Conservation (phyloP, 257 asterid species). For the Cynanchum wilfordii region DNA sequence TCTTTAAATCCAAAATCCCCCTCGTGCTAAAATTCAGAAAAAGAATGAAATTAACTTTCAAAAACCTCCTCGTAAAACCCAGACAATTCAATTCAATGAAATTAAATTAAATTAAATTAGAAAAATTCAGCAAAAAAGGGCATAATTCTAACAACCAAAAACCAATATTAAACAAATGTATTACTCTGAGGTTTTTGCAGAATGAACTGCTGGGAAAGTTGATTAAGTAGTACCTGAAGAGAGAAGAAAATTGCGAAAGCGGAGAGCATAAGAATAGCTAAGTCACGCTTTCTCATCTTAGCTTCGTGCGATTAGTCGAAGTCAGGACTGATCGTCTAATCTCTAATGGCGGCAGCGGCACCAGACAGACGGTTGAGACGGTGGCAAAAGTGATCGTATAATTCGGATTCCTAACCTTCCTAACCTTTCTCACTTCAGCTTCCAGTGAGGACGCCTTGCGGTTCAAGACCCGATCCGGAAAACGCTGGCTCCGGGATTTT, state of each 20-base stretch:
- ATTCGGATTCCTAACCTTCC: too few relatives aligned
- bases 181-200: constrained; percentile 17
- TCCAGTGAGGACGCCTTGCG: not conserved
- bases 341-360: not conserved
- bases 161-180: not conserved
- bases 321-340: not conserved
- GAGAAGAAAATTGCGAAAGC: constrained; percentile 98
- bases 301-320: not conserved
- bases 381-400: too few relatives aligned
- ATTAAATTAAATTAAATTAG: not conserved
- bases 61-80: not conserved
- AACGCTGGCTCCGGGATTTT: not conserved
- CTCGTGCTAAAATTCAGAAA: constrained; percentile 51
- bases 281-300: constrained; percentile 90
- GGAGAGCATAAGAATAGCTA: constrained; percentile 87
- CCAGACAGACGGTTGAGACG: not conserved
- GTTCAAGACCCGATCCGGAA: not conserved
- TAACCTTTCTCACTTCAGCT: not conserved
- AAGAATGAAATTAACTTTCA: not conserved
- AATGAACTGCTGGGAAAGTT: not conserved
- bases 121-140: not conserved
- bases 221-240: constrained; percentile 60
- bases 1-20: constrained; percentile 96
- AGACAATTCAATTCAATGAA: not conserved
- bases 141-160: not conserved